These are phyloP conservation scores for Cryptococcus deneoformans DNA, from an alignment of 1,284 basidiomycete genomes.

Conservation along the genomic window DNA sequence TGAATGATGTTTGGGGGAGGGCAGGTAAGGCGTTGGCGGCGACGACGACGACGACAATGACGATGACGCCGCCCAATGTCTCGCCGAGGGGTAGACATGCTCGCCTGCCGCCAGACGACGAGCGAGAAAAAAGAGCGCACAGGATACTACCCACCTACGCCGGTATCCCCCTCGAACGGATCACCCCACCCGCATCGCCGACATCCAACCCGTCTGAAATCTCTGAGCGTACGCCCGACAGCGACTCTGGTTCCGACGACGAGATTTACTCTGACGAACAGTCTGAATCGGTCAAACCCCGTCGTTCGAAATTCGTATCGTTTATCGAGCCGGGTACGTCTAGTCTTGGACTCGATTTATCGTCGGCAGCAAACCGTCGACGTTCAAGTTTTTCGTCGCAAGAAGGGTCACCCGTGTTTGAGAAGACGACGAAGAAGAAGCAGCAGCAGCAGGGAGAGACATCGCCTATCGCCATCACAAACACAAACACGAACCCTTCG, in stretches of 20 bases:
- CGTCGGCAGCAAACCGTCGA: no score
- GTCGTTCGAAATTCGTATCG: conserved; percentile 15
- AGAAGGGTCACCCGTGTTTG: background rate
- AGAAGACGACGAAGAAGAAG: background rate
- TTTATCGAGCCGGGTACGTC: conserved; percentile 9
- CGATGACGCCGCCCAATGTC: no score
- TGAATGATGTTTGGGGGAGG: no score
- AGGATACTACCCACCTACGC: background rate
- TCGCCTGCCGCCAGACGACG: background rate
- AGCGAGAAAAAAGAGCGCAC: background rate
- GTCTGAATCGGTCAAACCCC: conserved; percentile 1
- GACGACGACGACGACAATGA: no score
- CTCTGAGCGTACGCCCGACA: no score
- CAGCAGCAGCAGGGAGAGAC: no score
- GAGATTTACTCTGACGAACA: background rate
- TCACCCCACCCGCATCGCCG: background rate
- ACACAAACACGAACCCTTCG: no score
- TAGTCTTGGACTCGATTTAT: no score
- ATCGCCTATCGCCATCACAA: background rate
- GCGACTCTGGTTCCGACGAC: no score
- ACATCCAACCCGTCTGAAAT: no score
- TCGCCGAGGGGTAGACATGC: background rate
- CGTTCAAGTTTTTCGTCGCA: no score
- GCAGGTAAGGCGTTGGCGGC: no score
- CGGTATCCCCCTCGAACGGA: background rate